These are phyloP conservation scores for Rhynchosporium graminicola DNA, from an alignment of 2,329 filamentous ascomycete species.

Conservation along the genomic window DNA sequence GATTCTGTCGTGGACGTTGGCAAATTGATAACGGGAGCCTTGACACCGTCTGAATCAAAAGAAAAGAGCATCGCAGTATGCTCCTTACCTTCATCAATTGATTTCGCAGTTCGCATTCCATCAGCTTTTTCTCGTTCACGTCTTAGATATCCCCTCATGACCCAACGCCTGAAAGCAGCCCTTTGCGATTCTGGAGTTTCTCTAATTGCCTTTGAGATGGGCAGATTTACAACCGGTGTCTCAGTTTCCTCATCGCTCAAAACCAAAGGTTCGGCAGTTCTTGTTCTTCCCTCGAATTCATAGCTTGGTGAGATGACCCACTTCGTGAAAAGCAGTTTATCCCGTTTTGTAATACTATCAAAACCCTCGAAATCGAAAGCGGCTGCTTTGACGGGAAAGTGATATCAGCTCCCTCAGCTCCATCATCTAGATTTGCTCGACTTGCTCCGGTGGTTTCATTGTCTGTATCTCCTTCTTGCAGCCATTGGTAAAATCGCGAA, in stretches of 20 bases:
- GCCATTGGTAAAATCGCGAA: too few relatives aligned
- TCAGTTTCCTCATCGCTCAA: neutral
- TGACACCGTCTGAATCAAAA: too few relatives aligned
- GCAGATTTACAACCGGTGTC: neutral
- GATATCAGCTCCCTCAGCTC: neutral
- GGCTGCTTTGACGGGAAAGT: neutral
- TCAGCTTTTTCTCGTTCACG: too few relatives aligned
- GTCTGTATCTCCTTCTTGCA: too few relatives aligned
- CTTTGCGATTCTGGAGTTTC: too few relatives aligned
- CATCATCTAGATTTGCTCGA: neutral
- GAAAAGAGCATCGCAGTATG: too few relatives aligned
- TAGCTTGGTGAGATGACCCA: neutral
- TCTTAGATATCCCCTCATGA: too few relatives aligned
- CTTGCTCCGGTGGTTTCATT: neutral
- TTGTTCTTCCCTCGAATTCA: neutral
- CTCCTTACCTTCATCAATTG: too few relatives aligned
- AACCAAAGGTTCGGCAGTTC: neutral
- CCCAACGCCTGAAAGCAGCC: too few relatives aligned
- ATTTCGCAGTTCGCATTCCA: too few relatives aligned
- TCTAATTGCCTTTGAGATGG: neutral
- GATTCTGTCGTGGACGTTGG: too few relatives aligned
- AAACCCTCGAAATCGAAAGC: conserved; percentile 15
- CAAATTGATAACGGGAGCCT: too few relatives aligned
- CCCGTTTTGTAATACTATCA: neutral
- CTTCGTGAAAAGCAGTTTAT: neutral